Base-by-base conservation (phyloP, 2,329 filamentous ascomycete genomes). In the Pseudogymnoascus sp. region DNA sequence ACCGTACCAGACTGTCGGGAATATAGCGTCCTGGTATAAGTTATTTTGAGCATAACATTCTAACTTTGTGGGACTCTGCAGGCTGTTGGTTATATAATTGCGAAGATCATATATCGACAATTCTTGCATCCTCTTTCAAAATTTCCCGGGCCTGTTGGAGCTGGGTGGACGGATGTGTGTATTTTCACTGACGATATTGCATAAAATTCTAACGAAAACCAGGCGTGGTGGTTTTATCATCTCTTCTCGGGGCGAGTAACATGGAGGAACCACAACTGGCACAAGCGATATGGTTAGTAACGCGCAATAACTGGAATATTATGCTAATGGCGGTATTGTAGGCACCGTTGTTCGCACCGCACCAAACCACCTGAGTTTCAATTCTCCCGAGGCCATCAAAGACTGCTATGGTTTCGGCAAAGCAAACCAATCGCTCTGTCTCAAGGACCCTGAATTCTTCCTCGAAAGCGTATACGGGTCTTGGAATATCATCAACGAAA, bases 341-440 rank as follows among this genome's bases (percentile, higher is more conserved):
- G 73, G 73, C 68, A 60, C 58, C 48, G 62, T 60, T 35, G 66
- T 71, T 9, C 65, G 69, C 13, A 71, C 70, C 15, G 68, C 64
- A 15, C 69, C 69, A 0, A 69, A 70, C 42, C 67, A 69, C 29
- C 29, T 66, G 13, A 65, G 61, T 29, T 67, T 67, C 42, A 62
- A 48, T 29, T 63, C 85, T 61, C 82, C 81, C 65, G 80, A 80
- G 15, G 87, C 87, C 1, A 78, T 89, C 62, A 67, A 67, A 52
- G 59, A 85, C 36, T 85, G 87, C 65, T 86, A 87, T 74, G 83
- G 84, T 66, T 85, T 85, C 77, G 77, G 78, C 37, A 74, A 82
- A 15, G 60, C 63, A 9, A 62, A 61, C 12, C 62, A 64, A 5
- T 64, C 65, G 6, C 61, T 61, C 2, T 65, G 65, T 59, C 40